Evolutionary conservation across 2,329 filamentous ascomycete genomes (phyloP).

Genomic region (Coniochaeta sp.): DNA sequence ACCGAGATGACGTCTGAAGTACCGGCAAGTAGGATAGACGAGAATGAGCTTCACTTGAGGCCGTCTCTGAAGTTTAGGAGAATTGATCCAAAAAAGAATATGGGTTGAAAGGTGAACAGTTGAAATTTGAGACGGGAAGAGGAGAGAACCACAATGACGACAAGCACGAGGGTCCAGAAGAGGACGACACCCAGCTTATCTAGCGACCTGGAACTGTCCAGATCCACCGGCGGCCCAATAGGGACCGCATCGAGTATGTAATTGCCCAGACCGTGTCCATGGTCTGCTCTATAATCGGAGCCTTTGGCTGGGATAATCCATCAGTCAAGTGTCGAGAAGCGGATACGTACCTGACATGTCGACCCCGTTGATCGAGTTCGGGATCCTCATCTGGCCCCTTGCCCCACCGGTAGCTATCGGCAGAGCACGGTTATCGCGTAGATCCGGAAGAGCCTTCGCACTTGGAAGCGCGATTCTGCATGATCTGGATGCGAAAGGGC

Average conservation of each 20-base stretch:
- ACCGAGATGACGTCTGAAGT: not conserved
- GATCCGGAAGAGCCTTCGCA: not conserved
- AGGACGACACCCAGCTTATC: not conserved
- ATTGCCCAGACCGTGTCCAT: not conserved
- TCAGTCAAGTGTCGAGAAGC: not conserved
- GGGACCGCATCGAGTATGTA: not conserved
- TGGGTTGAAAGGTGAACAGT: not conserved
- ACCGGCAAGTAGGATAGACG: not conserved
- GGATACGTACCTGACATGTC: not conserved
- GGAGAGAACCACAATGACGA: not conserved
- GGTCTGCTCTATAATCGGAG: not conserved
- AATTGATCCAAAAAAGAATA: not conserved
- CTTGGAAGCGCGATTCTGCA: conserved; percentile 5
- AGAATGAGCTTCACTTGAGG: not conserved
- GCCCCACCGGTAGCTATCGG: not conserved
- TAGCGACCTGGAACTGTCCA: not conserved
- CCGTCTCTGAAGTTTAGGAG: not conserved
- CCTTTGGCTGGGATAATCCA: not conserved
- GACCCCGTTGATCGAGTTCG: not conserved
- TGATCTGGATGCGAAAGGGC: conserved; percentile 4
- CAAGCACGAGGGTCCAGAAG: not conserved
- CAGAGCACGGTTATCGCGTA: not conserved
- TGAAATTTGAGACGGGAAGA: not conserved
- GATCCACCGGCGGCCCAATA: not conserved
- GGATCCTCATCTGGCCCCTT: not conserved